These are phyloP conservation scores for Dactylellina leptospora DNA, from an alignment of 2,329 filamentous ascomycete genomes.

Conservation along the genomic window DNA sequence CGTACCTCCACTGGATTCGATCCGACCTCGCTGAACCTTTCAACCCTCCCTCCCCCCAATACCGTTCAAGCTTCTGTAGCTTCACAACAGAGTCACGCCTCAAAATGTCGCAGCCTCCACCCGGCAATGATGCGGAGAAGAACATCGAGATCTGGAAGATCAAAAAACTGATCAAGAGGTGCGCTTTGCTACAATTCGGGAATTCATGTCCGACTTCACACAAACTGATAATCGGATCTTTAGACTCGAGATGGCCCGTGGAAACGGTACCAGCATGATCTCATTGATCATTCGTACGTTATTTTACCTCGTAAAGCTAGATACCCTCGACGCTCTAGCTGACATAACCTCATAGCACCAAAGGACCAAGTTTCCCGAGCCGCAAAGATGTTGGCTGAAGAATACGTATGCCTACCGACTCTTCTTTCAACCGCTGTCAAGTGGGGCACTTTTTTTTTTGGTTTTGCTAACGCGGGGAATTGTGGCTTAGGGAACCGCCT, in stretches of 20 bases:
- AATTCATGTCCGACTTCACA: neutral
- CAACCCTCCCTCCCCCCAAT: constrained; percentile 17
- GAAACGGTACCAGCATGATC: constrained; percentile 99
- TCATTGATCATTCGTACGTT: constrained; percentile 93
- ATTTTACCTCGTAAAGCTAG: constrained; percentile 56
- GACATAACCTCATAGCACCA: constrained; percentile 70
- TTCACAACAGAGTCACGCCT: constrained; percentile 38
- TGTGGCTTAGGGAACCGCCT: constrained; percentile 80
- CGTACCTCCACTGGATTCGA: constrained; percentile 36
- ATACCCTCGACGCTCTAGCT: constrained; percentile 55
- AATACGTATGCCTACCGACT: constrained; percentile 74
- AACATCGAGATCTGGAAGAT: constrained; percentile 82
- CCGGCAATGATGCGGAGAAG: constrained; percentile 89
- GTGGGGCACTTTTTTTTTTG: constrained; percentile 46
- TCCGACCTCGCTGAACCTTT: constrained; percentile 25
- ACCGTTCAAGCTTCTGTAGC: constrained; percentile 43
- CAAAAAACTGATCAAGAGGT: constrained; percentile 98
- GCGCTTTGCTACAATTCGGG: neutral
- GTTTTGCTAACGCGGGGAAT: constrained; percentile 56
- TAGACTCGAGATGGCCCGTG: constrained; percentile 85
- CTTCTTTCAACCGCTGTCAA: constrained; percentile 2
- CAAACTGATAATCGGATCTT: constrained; percentile 11
- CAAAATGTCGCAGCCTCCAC: constrained; percentile 85
- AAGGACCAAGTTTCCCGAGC: constrained; percentile 97
- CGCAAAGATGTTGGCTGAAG: constrained; percentile 99